Percentiles rank a stretch among this genome's conserved stretches.
These are phyloP conservation scores for Trichophyton mentagrophytes DNA, from an alignment of 2,329 filamentous ascomycete species.

Conservation along the genomic window DNA sequence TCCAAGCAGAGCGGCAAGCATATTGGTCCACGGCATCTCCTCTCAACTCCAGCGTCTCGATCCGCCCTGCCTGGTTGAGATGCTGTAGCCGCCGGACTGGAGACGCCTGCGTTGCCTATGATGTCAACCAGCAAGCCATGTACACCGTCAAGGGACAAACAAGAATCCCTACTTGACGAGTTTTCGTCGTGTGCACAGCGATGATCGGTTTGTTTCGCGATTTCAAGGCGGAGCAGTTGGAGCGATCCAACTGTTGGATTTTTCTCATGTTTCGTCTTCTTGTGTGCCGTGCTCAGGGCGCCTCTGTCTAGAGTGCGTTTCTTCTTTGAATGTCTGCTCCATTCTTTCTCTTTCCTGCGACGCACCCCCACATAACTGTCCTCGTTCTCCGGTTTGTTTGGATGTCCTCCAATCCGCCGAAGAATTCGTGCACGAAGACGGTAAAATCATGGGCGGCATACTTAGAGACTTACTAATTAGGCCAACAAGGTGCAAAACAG, in stretches of 20 bases:
- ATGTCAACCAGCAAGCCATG: not conserved
- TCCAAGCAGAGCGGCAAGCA: too few relatives aligned
- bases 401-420: too few relatives aligned
- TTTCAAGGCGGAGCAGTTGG: not conserved
- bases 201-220: not conserved
- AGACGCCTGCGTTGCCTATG: not conserved
- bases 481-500: too few relatives aligned
- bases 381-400: too few relatives aligned
- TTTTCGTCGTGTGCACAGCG: not conserved
- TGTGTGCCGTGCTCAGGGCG: not conserved
- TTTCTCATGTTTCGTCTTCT: not conserved
- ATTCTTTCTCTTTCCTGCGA: too few relatives aligned
- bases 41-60: not conserved
- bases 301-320: not conserved
- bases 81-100: not conserved
- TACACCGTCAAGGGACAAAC: too few relatives aligned
- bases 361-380: too few relatives aligned
- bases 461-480: too few relatives aligned
- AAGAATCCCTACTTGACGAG: not conserved
- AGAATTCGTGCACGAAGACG: too few relatives aligned
- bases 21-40: too few relatives aligned
- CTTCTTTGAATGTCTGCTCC: too few relatives aligned
- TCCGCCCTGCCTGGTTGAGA: not conserved
- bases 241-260: not conserved
- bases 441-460: too few relatives aligned